These are phyloP conservation scores for Lactarius indigo DNA, from an alignment of 768 basidiomycete genomes.

Conservation along the genomic window DNA sequence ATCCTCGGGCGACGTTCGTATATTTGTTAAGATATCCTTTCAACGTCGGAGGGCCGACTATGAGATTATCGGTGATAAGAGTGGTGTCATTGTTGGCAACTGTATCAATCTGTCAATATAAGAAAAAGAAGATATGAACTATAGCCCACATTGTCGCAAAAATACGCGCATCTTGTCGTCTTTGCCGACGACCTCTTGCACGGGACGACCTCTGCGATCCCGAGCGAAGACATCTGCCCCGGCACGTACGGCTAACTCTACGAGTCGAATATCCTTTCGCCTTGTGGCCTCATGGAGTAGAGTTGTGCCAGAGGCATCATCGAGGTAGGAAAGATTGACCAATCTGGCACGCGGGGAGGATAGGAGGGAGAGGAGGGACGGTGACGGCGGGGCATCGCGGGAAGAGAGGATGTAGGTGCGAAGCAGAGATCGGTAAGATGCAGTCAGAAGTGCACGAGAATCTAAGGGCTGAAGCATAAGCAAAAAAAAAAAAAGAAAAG, in stretches of 20 bases:
- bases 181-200: conserved; percentile 63
- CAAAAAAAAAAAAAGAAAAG: background rate
- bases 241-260: conserved; percentile 80
- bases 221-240: conserved; percentile 89
- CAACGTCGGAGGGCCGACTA: conserved; percentile 54
- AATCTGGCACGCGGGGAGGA: conserved; percentile 64
- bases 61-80: conserved; percentile 47
- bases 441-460: conserved; percentile 71
- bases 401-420: conserved; percentile 71
- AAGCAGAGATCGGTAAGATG: conserved; percentile 69
- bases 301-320: conserved; percentile 71
- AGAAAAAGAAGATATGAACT: background rate
- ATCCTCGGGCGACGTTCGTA: conserved; percentile 87
- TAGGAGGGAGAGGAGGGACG: conserved; percentile 53
- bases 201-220: conserved; percentile 67
- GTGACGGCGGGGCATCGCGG: conserved; percentile 33
- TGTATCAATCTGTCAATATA: conserved; percentile 29
- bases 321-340: conserved; percentile 76
- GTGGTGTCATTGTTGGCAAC: conserved; percentile 80
- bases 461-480: conserved; percentile 41
- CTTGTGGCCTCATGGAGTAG: conserved; percentile 85
- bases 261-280: conserved; percentile 72
- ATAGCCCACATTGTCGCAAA: conserved; percentile 70
- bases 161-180: conserved; percentile 82
- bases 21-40: conserved; percentile 89